Conservation (phyloP, 257 asterid species). For the Capsicum pubescens region DNA sequence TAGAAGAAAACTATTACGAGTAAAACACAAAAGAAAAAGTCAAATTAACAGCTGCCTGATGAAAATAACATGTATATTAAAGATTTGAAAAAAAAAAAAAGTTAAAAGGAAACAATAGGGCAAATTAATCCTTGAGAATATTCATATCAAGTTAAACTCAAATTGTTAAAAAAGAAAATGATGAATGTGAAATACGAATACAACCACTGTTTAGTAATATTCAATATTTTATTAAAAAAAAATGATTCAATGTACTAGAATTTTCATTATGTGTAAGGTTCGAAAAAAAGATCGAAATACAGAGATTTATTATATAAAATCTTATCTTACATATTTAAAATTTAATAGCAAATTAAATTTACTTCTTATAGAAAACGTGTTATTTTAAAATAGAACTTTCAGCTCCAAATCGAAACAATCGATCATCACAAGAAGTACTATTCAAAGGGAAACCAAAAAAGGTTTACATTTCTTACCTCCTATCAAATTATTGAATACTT, state of each 20-base stretch:
- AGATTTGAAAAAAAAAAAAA: not conserved
- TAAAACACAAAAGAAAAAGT: not conserved
- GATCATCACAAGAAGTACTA: too few relatives aligned
- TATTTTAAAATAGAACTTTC: not conserved
- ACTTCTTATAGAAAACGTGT: not conserved
- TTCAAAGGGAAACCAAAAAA: too few relatives aligned
- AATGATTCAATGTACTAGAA: too few relatives aligned
- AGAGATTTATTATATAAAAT: too few relatives aligned
- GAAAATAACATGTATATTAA: not conserved
- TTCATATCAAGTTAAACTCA: not conserved
- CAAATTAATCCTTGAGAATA: not conserved
- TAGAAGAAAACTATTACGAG: not conserved
- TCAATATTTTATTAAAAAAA: too few relatives aligned
- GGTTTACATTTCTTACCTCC: not conserved
- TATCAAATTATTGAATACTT: too few relatives aligned
- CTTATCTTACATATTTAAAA: too few relatives aligned
- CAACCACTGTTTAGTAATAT: too few relatives aligned
- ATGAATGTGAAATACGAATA: not conserved
- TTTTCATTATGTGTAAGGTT: too few relatives aligned
- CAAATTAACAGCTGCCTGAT: not conserved
- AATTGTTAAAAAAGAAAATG: not conserved
- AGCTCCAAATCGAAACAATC: not conserved
- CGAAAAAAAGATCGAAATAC: too few relatives aligned
- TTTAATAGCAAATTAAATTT: not conserved
- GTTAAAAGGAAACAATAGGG: not conserved